These are phyloP conservation scores for Nemania diffusa DNA, from an alignment of 2,329 filamentous ascomycete species.

Conservation along the genomic window DNA sequence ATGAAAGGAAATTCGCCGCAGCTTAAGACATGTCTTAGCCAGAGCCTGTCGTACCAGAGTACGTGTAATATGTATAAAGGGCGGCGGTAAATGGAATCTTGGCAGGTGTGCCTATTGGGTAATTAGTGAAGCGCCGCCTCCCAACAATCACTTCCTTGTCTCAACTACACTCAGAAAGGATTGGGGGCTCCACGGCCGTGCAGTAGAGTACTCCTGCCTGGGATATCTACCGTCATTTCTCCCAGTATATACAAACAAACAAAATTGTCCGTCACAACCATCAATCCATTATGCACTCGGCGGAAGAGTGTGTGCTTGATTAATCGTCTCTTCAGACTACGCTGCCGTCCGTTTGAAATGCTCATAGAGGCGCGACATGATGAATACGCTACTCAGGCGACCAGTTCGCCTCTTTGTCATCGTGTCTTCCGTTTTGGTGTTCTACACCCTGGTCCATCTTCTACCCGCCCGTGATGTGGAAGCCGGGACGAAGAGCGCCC, in stretches of 20 bases:
- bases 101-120: neutral
- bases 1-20: too few relatives aligned
- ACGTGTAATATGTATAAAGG: too few relatives aligned
- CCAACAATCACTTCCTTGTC: neutral
- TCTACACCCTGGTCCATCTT: conserved; percentile 10
- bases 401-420: conserved; percentile 16
- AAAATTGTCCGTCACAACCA: neutral
- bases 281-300: neutral
- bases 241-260: neutral
- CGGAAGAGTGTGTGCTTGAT: neutral
- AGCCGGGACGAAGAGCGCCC: neutral
- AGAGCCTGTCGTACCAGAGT: too few relatives aligned
- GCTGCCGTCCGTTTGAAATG: conserved; percentile 1
- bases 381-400: conserved; percentile 15
- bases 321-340: conserved; percentile 1
- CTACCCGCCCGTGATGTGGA: conserved; percentile 5
- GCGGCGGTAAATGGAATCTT: too few relatives aligned
- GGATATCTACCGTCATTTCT: neutral
- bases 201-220: too few relatives aligned
- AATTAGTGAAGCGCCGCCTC: neutral
- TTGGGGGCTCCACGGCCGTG: neutral
- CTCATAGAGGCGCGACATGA: neutral
- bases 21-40: too few relatives aligned
- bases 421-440: conserved; percentile 8
- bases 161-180: too few relatives aligned